These are phyloP conservation scores for Phanerochaete carnosa DNA, from an alignment of 768 basidiomycete species.

Conservation along the genomic window DNA sequence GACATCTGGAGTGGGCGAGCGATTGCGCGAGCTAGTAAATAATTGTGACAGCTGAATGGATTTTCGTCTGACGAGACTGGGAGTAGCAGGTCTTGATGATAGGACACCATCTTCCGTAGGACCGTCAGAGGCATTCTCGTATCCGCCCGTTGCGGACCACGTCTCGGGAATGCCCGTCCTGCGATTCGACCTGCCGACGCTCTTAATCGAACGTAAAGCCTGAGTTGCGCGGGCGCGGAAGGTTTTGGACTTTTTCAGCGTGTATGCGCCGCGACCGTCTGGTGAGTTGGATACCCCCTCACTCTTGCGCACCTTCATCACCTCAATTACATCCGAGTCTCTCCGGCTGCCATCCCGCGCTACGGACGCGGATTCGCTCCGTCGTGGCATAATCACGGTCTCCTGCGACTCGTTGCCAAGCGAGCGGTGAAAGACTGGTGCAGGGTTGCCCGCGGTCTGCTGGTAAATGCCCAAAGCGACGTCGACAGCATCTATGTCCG, in stretches of 20 bases:
- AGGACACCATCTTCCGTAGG: slow-evolving; percentile 11
- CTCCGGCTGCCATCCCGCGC: slow-evolving; percentile 12
- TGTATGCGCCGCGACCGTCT: slow-evolving; percentile 14
- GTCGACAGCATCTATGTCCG: slow-evolving; percentile 29
- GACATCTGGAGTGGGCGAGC: slow-evolving; percentile 11
- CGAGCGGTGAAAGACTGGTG: slow-evolving; percentile 27
- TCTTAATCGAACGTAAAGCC: slow-evolving; percentile 34
- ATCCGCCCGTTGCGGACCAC: background rate
- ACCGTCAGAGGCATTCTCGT: slow-evolving; percentile 2
- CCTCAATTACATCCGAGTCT: slow-evolving; percentile 33
- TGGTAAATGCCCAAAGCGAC: slow-evolving; percentile 26
- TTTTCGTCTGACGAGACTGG: slow-evolving; percentile 19
- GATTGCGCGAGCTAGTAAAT: slow-evolving; percentile 17
- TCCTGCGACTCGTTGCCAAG: slow-evolving; percentile 21
- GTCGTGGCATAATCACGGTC: slow-evolving; percentile 27
- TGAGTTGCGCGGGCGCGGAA: slow-evolving; percentile 32
- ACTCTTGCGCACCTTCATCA: slow-evolving; percentile 30
- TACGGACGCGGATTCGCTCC: background rate
- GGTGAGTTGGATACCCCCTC: slow-evolving; percentile 25
- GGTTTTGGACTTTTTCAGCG: slow-evolving; percentile 30
- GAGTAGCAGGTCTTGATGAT: slow-evolving; percentile 15
- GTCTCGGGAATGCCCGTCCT: slow-evolving; percentile 10
- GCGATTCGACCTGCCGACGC: slow-evolving; percentile 24
- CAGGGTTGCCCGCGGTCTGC: slow-evolving; percentile 26
- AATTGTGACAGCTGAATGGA: slow-evolving; percentile 27